Base-by-base conservation (phyloP, 164 flowering plant genomes). In the Cinnamomum chago region DNA sequence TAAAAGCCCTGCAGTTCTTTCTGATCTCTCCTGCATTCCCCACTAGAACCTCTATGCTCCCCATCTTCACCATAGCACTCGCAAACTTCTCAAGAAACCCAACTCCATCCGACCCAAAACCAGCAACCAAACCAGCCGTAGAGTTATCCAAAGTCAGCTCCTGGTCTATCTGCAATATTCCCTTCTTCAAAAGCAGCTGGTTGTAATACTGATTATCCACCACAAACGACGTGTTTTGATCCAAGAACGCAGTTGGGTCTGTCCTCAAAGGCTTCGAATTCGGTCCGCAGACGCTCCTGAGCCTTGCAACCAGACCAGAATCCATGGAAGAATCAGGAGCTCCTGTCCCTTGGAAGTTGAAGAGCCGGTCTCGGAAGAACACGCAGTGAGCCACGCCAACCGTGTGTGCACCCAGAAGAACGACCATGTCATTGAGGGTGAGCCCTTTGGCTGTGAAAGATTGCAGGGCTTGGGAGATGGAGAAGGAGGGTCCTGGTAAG, bases 281-380 rank as follows among this genome's bases (percentile, higher is more conserved):
- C 14, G 22, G 15, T 20, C 65, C 73, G 9, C 73, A 72, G 14
- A 58, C n/a, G 18, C 15, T 58, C 3, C 22, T 15, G 27, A 72
- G 66, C 50, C 27, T 23, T 11, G 65, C 64, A 11, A 58, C 47
- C 9, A 72, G 65, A 33, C 24, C 20, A 20, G 64, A 20, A 52
- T 72, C 50, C 73, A 72, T 72, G 2, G 86, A 76, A 22, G 92
- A 90, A 62, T 89, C 92, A 0, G 71, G 55, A 50, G 80, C 89
- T 0, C 84, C 85, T 51, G 80, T 82, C 14, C 89, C 90, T 0
- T 86, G 79, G 81, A 89, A 89, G 71, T 89, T 89, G 80, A 81
- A 86, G 0, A 89, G 82, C 74, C 92, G 79, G 24, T 68, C 68
- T 35, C 75, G 55, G 73, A 87, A 77, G 60, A 74, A 28, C 18